phyloP scores from a whole-genome alignment of 192 early-diverging fungal genomes.

The Umbelopsis sp. region DNA sequence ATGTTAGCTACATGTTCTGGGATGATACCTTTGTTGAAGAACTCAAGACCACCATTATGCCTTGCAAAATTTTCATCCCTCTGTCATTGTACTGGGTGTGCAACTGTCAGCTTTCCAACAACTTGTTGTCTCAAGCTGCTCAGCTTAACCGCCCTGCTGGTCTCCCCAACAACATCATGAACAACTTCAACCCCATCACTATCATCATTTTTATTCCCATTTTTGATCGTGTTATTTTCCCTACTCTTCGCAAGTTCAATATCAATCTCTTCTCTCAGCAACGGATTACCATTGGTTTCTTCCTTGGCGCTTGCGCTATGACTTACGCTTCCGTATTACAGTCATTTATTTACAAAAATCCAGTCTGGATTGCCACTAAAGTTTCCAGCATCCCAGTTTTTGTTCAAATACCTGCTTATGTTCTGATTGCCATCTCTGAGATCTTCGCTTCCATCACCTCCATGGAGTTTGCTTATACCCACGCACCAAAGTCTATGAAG shows the following conservation, averaged over 20 bases:
- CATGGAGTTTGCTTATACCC: conserved; percentile 68
- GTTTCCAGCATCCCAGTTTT: conserved; percentile 48
- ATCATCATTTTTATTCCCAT: conserved; percentile 61
- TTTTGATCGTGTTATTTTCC: conserved; percentile 58
- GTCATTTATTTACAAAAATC: conserved; percentile 58
- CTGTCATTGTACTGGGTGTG: conserved; percentile 67
- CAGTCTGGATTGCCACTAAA: conserved; percentile 44
- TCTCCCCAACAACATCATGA: conserved; percentile 66
- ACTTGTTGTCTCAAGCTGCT: conserved; percentile 63
- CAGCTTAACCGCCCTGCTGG: conserved; percentile 48
- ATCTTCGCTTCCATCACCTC: conserved; percentile 67
- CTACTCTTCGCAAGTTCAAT: conserved; percentile 53
- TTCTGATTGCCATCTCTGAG: conserved; percentile 59
- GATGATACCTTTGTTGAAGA: conserved; percentile 63
- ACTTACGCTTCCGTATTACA: conserved; percentile 62
- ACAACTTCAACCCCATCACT: conserved; percentile 59
- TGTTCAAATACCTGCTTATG: conserved; percentile 59
- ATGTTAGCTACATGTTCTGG: conserved; percentile 38
- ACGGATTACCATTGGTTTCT: conserved; percentile 65
- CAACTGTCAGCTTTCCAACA: conserved; percentile 64
- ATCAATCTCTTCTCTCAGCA: conserved; percentile 52
- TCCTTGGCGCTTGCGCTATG: conserved; percentile 57
- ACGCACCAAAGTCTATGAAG: conserved; percentile 65
- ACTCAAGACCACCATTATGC: conserved; percentile 52
- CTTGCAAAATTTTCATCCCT: conserved; percentile 64